Percentiles rank a stretch among this genome's conserved stretches.
These are phyloP conservation scores for Xylariaceae sp. DNA, from an alignment of 2,329 filamentous ascomycete genomes.

Conservation along the genomic window DNA sequence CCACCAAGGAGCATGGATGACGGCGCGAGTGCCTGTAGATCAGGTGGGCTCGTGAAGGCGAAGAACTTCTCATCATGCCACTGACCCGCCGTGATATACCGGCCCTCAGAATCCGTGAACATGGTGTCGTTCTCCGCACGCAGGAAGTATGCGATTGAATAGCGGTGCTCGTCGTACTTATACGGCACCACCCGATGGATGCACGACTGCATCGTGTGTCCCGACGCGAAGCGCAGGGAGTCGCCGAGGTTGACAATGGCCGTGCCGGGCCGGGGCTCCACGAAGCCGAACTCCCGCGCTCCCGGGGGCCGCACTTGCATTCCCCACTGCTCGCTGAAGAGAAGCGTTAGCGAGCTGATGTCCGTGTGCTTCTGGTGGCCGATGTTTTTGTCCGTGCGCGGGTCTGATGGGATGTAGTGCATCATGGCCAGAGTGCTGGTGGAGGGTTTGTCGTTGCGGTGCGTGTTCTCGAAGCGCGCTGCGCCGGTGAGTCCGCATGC, in stretches of 20 bases:
- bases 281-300: slow-evolving; percentile 46
- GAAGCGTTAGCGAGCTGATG: slow-evolving; percentile 49
- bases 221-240: slow-evolving; percentile 51
- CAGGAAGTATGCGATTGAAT: slow-evolving; percentile 56
- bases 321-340: slow-evolving; percentile 53
- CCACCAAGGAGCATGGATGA: slow-evolving; percentile 46
- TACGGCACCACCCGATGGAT: slow-evolving; percentile 54
- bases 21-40: slow-evolving; percentile 44
- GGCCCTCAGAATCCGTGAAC: slow-evolving; percentile 51
- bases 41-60: slow-evolving; percentile 41
- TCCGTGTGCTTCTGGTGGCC: slow-evolving; percentile 55
- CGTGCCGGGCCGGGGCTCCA: slow-evolving; percentile 45
- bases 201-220: slow-evolving; percentile 50
- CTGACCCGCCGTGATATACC: slow-evolving; percentile 47
- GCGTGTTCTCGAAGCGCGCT: slow-evolving; percentile 44
- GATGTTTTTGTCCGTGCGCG: slow-evolving; percentile 38
- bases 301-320: slow-evolving; percentile 51
- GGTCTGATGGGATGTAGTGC: slow-evolving; percentile 47
- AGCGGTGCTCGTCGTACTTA: slow-evolving; percentile 48
- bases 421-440: slow-evolving; percentile 50
- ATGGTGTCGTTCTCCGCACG: slow-evolving; percentile 51
- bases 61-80: slow-evolving; percentile 54
- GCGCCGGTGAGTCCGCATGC: slow-evolving; percentile 42
- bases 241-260: slow-evolving; percentile 57
- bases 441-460: slow-evolving; percentile 47